Conservation (phyloP, 768 basidiomycete species). For the Daedaleopsis nitida region DNA sequence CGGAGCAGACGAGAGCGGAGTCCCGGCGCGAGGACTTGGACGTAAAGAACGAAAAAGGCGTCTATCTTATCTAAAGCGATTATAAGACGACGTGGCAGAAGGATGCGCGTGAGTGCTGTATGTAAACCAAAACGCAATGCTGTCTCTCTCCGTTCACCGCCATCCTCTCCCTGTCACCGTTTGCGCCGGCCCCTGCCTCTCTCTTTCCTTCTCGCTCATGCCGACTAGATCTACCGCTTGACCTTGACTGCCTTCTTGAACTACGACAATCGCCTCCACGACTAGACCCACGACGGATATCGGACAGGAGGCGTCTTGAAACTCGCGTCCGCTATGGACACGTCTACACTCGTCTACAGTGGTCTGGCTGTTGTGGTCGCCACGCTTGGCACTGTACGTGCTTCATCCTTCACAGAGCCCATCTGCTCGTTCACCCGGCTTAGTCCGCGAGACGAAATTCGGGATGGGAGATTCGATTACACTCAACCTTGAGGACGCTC, state of each 20-base stretch:
- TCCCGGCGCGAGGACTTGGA: not conserved
- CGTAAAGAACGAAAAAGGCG: constrained; percentile 3
- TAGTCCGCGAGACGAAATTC: not conserved
- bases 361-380: constrained; percentile 22
- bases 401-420: not conserved
- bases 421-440: no score
- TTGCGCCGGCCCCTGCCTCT: not conserved
- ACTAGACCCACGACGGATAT: not conserved
- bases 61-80: constrained; percentile 7
- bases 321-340: constrained; percentile 20
- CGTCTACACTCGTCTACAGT: constrained; percentile 20
- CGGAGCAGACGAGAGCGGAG: not conserved
- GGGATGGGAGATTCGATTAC: not conserved
- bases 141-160: not conserved
- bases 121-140: not conserved
- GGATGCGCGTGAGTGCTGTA: not conserved
- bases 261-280: not conserved
- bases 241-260: not conserved
- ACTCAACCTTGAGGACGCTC: no score
- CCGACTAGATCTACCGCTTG: constrained; percentile 6
- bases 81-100: constrained; percentile 11
- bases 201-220: constrained; percentile 2
- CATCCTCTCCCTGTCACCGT: not conserved
- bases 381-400: constrained; percentile 27
- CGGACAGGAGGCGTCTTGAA: not conserved